phyloP scores from a whole-genome alignment of 2,329 filamentous ascomycete genomes.

The Aspergillus transmontanensis region DNA sequence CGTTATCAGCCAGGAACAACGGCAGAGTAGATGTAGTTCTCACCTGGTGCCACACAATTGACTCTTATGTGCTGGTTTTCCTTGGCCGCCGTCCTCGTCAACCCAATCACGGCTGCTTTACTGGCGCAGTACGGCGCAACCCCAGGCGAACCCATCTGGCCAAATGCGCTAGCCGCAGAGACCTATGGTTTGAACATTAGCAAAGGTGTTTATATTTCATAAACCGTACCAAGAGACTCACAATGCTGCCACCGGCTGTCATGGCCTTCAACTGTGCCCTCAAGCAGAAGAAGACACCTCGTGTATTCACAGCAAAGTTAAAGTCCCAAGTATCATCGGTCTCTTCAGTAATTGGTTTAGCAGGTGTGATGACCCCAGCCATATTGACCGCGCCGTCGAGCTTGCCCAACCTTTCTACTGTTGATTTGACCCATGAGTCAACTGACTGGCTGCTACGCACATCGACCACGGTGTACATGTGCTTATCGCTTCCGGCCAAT shows the following conservation, averaged over 20 bases:
- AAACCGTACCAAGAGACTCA: constrained; percentile 28
- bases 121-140: constrained; percentile 43
- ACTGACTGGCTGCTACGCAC: background rate
- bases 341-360: background rate
- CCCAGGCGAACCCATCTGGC: background rate
- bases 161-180: constrained; percentile 1
- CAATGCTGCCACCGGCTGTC: constrained; percentile 32
- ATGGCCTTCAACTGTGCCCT: constrained; percentile 22
- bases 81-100: constrained; percentile 43
- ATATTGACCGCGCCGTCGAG: constrained; percentile 6
- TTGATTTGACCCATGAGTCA: constrained; percentile 1
- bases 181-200: background rate
- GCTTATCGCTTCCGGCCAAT: background rate
- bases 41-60: constrained; percentile 23
- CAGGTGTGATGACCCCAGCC: constrained; percentile 1
- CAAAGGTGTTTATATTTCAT: accelerated
- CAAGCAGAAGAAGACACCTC: constrained; percentile 22
- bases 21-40: background rate
- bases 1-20: background rate
- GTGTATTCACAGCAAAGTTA: constrained; percentile 14
- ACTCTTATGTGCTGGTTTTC: constrained; percentile 40
- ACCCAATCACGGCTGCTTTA: constrained; percentile 49
- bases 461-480: background rate
- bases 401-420: background rate
- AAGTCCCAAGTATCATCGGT: background rate